A percentile compares a stretch with the other conserved stretches of the same genome.
These are phyloP conservation scores for Tricholomella constricta DNA, from an alignment of 768 basidiomycete genomes.

Conservation along the genomic window DNA sequence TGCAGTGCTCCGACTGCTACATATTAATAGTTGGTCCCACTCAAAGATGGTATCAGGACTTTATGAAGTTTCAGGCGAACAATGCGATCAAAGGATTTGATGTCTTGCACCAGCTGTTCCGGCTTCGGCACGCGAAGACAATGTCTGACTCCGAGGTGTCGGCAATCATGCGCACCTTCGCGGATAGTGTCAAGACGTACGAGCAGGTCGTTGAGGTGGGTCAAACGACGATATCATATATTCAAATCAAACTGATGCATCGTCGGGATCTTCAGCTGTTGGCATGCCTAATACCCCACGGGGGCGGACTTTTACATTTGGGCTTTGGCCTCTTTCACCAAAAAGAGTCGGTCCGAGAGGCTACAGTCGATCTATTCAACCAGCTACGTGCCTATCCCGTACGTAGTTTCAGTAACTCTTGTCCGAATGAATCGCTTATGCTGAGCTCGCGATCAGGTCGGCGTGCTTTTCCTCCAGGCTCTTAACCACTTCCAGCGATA, in stretches of 20 bases:
- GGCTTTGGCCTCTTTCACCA: constrained; percentile 94
- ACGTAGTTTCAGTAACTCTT: constrained; percentile 27
- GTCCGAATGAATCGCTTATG: constrained; percentile 2
- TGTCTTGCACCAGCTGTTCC: constrained; percentile 80
- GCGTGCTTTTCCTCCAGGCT: constrained; percentile 71
- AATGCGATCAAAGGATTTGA: constrained; percentile 81
- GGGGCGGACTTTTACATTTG: constrained; percentile 82
- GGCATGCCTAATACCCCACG: constrained; percentile 70
- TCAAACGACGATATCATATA: neutral
- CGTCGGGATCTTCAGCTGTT: constrained; percentile 61
- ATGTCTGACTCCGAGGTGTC: constrained; percentile 75
- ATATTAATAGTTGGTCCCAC: neutral
- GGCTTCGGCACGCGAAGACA: constrained; percentile 72
- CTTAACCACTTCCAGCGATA: constrained; percentile 90
- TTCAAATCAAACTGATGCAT: neutral
- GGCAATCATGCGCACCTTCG: constrained; percentile 72
- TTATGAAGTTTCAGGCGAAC: constrained; percentile 51
- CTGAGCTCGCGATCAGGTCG: constrained; percentile 53
- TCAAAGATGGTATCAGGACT: constrained; percentile 55
- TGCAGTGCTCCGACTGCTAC: constrained; percentile 1
- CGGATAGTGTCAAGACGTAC: constrained; percentile 73
- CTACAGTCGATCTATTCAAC: constrained; percentile 83
- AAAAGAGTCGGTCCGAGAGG: constrained; percentile 69
- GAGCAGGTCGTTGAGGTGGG: constrained; percentile 88
- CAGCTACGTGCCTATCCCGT: constrained; percentile 78